Conservation (phyloP, 345 rosid genomes). For the Lepidium africanum region DNA sequence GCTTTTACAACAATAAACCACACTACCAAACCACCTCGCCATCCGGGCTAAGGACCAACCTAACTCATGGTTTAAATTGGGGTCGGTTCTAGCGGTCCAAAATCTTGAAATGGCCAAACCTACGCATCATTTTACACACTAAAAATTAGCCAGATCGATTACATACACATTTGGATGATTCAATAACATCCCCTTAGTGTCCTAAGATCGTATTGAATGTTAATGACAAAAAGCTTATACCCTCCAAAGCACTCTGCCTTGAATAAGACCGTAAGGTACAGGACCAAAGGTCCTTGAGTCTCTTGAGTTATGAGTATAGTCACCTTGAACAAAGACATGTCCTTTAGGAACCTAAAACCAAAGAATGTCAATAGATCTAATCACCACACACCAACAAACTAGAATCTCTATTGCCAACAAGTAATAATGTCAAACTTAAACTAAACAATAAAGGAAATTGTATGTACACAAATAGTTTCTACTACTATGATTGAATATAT, state of each 20-base stretch:
- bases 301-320: slow-evolving; percentile 41
- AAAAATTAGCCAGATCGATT: not conserved
- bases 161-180: not conserved
- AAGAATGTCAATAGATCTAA: not conserved
- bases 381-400: not conserved
- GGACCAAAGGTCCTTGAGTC: slow-evolving; percentile 80
- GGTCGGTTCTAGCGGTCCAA: slow-evolving; percentile 34
- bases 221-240: slow-evolving; percentile 26
- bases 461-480: not conserved
- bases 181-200: not conserved
- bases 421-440: not conserved
- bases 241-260: slow-evolving; percentile 57
- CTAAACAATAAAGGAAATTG: not conserved
- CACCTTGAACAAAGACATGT: slow-evolving; percentile 70
- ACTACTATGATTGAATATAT: too few species aligned
- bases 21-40: not conserved
- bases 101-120: slow-evolving; percentile 55
- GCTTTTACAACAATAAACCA: not conserved
- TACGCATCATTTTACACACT: slow-evolving; percentile 12
- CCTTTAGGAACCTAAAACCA: slow-evolving; percentile 63
- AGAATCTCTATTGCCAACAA: not conserved
- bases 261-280: slow-evolving; percentile 64
- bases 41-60: not conserved
- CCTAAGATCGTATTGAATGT: not conserved
- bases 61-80: not conserved